A percentile compares a stretch with the other conserved stretches of the same genome.
Conservation (phyloP, 495 filamentous ascomycete species). For the Lentithecium fluviatile region DNA sequence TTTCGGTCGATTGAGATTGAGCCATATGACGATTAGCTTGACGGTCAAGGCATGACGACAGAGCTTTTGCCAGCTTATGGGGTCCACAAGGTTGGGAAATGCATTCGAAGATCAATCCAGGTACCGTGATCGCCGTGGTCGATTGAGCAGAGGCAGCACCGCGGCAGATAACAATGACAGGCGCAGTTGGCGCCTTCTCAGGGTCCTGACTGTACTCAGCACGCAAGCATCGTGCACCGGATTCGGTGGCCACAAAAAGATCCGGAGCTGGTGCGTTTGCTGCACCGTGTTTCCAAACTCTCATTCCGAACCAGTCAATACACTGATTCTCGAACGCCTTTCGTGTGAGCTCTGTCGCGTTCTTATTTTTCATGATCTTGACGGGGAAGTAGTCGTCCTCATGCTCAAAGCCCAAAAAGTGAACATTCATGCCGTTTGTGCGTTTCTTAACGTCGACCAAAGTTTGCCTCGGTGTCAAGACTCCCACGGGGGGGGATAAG, state of each 20-base stretch:
- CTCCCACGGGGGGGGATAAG: slow-evolving; percentile 5
- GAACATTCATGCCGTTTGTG: slow-evolving; percentile 27
- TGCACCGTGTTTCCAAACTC: slow-evolving; percentile 27
- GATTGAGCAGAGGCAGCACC: slow-evolving; percentile 28
- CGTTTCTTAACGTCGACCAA: slow-evolving; percentile 12
- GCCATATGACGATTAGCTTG: not conserved
- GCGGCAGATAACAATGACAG: slow-evolving; percentile 28
- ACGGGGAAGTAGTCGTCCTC: slow-evolving; percentile 34
- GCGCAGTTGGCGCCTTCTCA: not conserved
- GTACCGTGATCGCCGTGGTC: slow-evolving; percentile 19
- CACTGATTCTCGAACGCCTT: slow-evolving; percentile 39
- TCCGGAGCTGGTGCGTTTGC: slow-evolving; percentile 24
- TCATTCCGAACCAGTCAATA: slow-evolving; percentile 47
- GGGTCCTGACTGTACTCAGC: slow-evolving; percentile 7
- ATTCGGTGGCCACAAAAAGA: slow-evolving; percentile 30
- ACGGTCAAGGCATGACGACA: slow-evolving; percentile 26
- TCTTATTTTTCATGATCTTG: slow-evolving; percentile 35
- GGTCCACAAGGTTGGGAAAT: slow-evolving; percentile 31
- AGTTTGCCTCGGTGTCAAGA: slow-evolving; percentile 5
- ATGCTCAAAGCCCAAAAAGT: slow-evolving; percentile 45
- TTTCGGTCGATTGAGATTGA: slow-evolving; percentile 1
- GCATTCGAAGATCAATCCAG: slow-evolving; percentile 32
- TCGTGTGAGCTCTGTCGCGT: slow-evolving; percentile 37
- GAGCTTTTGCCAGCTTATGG: slow-evolving; percentile 28
- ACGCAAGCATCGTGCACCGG: slow-evolving; percentile 30